Conservation (phyloP, 73 alveolate species). For the Paramecium bursaria region DNA sequence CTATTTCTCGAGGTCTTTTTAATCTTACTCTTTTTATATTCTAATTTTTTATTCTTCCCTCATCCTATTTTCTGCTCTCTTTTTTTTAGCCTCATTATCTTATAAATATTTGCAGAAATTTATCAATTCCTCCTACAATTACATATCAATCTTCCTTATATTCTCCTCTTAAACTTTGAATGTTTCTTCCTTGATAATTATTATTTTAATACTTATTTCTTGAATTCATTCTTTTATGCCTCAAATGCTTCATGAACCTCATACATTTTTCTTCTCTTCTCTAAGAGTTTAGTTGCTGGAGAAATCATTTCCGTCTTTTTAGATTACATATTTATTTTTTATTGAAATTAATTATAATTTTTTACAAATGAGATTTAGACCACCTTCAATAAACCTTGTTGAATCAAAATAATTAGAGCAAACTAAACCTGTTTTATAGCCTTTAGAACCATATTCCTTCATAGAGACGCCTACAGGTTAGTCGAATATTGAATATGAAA, state of each 20-base stretch:
- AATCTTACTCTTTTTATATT: slow-evolving; percentile 69
- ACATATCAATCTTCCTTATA: slow-evolving; percentile 64
- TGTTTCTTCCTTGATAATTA: slow-evolving; percentile 53
- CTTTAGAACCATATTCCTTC: no score
- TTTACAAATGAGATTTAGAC: no score
- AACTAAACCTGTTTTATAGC: no score
- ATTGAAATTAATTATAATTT: no score
- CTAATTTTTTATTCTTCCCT: slow-evolving; percentile 56
- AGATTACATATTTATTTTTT: no score
- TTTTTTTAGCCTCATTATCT: slow-evolving; percentile 73
- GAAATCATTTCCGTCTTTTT: slow-evolving; percentile 64
- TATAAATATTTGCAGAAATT: slow-evolving; percentile 64
- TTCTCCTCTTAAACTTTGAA: slow-evolving; percentile 63
- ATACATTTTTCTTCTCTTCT: slow-evolving; percentile 71
- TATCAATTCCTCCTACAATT: slow-evolving; percentile 53
- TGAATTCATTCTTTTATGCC: slow-evolving; percentile 62
- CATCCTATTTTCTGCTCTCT: slow-evolving; percentile 65
- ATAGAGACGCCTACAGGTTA: no score
- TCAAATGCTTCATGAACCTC: slow-evolving; percentile 73
- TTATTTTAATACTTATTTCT: slow-evolving; percentile 13
- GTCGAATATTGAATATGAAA: no score
- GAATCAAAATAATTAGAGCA: no score
- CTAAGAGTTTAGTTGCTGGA: slow-evolving; percentile 69
- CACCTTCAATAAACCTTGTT: no score
- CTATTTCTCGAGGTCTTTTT: slow-evolving; percentile 32